Conservation (phyloP, 2,329 filamentous ascomycete genomes). For the Huntiella bhutanensis region DNA sequence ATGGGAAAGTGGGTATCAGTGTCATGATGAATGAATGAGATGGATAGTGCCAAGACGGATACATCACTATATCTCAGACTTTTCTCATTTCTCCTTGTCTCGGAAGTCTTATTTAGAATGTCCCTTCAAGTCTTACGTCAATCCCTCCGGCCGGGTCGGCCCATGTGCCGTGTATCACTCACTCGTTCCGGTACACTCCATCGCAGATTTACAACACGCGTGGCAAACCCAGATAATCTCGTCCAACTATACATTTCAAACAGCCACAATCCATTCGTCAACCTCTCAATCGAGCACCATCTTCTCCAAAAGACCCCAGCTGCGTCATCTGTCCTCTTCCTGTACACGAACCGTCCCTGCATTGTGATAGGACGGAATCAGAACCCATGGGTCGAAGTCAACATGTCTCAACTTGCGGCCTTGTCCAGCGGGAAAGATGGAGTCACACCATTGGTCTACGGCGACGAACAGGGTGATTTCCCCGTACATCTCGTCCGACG, state of each 20-base stretch:
- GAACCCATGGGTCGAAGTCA: slow-evolving; percentile 89
- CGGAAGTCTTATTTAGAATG: no score
- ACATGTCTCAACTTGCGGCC: slow-evolving; percentile 39
- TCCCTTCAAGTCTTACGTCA: no score
- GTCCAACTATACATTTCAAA: slow-evolving; percentile 53
- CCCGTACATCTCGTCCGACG: slow-evolving; percentile 51
- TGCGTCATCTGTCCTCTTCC: slow-evolving; percentile 59
- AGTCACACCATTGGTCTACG: neutral
- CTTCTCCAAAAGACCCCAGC: slow-evolving; percentile 57
- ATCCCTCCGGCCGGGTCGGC: no score
- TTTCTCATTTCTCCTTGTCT: no score
- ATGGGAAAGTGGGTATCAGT: no score
- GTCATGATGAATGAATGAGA: no score
- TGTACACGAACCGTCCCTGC: slow-evolving; percentile 76
- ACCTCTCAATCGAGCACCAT: slow-evolving; percentile 86
- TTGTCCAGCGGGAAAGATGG: neutral
- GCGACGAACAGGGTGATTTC: neutral
- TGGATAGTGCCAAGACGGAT: no score
- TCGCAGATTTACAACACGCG: slow-evolving; percentile 19
- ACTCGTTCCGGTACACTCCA: neutral
- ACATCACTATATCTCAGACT: no score
- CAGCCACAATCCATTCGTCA: slow-evolving; percentile 60
- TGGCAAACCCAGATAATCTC: slow-evolving; percentile 25
- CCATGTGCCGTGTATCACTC: no score
- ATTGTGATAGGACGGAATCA: slow-evolving; percentile 91